Evolutionary conservation across 129 eudicot species (phyloP).

Genomic region (Escallonia rubra): DNA sequence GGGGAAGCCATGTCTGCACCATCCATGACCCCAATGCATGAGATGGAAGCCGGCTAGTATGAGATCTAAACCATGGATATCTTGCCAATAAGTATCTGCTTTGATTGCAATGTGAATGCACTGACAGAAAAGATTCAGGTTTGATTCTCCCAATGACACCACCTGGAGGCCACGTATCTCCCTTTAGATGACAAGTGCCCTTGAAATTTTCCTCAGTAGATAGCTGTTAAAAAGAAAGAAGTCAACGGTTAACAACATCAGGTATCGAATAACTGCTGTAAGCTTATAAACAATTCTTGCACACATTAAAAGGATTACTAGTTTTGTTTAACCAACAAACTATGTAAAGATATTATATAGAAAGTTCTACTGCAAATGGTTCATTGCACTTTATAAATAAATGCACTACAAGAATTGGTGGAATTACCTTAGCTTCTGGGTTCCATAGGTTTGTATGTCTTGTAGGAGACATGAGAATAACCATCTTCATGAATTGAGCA

Average conservation of each 20-base stretch:
- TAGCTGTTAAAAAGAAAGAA: conserved; percentile 34
- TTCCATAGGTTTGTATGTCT: conserved; percentile 10
- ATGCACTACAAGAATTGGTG: neutral
- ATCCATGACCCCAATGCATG: conserved; percentile 38
- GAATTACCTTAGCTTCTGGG: conserved; percentile 20
- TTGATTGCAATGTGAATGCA: conserved; percentile 27
- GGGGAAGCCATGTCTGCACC: conserved; percentile 39
- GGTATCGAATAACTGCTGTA: neutral
- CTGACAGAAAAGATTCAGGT: conserved; percentile 36
- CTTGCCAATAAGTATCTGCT: conserved; percentile 29
- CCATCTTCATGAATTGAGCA: conserved; percentile 25
- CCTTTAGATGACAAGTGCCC: conserved; percentile 31
- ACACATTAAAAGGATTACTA: neutral
- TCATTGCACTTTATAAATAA: neutral
- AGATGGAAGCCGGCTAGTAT: conserved; percentile 32
- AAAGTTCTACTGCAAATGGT: neutral
- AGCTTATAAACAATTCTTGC: neutral
- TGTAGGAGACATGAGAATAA: conserved; percentile 16
- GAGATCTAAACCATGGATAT: conserved; percentile 36
- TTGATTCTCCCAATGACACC: conserved; percentile 31
- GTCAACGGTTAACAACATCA: neutral
- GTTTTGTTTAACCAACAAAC: too few relatives aligned
- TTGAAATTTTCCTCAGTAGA: conserved; percentile 27
- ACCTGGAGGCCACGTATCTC: conserved; percentile 45
- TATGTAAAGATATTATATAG: neutral